Conservation (phyloP, 208 protist genomes). For the Leishmania braziliensis region DNA sequence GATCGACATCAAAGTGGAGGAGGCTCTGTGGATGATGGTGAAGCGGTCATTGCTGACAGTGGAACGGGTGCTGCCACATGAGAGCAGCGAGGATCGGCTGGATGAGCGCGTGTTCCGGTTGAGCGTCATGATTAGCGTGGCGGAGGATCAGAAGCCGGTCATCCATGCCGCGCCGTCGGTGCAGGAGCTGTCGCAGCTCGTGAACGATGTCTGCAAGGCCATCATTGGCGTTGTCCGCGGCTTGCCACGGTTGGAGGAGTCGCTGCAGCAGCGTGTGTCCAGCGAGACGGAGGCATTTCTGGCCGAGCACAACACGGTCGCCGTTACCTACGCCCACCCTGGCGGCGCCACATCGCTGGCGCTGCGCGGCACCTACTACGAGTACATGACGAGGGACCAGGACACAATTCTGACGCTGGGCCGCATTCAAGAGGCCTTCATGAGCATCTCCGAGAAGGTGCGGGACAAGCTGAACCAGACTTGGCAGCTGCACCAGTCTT, state of each 20-base stretch:
- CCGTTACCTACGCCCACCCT: slow-evolving; percentile 66
- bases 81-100: slow-evolving; percentile 87
- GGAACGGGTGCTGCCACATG: slow-evolving; percentile 88
- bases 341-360: slow-evolving; percentile 45
- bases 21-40: slow-evolving; percentile 94
- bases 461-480: slow-evolving; percentile 94
- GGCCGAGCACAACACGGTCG: slow-evolving; percentile 41
- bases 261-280: slow-evolving; percentile 53
- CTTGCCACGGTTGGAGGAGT: slow-evolving; percentile 90
- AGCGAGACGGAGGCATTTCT: slow-evolving; percentile 65
- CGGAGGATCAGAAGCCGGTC: slow-evolving; percentile 69
- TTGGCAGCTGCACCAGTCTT: slow-evolving; percentile 96
- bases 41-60: slow-evolving; percentile 94
- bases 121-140: slow-evolving; percentile 93
- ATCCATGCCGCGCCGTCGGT: slow-evolving; percentile 94
- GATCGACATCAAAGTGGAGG: slow-evolving; percentile 95
- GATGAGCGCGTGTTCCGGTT: slow-evolving; percentile 94
- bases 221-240: slow-evolving; percentile 91
- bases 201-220: slow-evolving; percentile 93
- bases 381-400: slow-evolving; percentile 94
- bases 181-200: slow-evolving; percentile 77
- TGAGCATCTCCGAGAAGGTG: slow-evolving; percentile 91
- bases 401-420: slow-evolving; percentile 93
- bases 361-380: slow-evolving; percentile 92
- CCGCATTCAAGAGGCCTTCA: slow-evolving; percentile 91